A percentile compares a stretch with the other conserved stretches of the same genome.
These are phyloP conservation scores for Alternaria viburni DNA, from an alignment of 2,329 filamentous ascomycete species.

Conservation along the genomic window DNA sequence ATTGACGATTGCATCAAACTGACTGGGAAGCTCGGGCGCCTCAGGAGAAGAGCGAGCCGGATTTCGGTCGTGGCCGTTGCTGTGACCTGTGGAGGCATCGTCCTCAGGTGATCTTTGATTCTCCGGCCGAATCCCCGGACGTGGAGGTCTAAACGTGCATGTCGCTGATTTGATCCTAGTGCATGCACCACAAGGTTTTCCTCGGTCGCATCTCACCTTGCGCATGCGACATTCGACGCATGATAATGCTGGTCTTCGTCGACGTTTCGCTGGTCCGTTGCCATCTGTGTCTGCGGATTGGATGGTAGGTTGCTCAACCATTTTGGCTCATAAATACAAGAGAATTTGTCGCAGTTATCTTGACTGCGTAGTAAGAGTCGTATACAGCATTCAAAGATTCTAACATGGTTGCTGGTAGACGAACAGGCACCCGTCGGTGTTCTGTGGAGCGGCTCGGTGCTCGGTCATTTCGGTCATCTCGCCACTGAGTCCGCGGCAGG, in stretches of 20 bases:
- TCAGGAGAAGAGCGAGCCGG: neutral
- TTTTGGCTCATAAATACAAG: neutral
- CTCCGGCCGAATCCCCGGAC: slow-evolving; percentile 1
- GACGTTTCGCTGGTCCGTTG: slow-evolving; percentile 27
- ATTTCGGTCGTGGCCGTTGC: neutral
- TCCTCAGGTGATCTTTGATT: neutral
- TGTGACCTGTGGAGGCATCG: neutral
- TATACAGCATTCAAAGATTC: neutral
- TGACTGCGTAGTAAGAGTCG: neutral
- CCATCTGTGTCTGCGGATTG: slow-evolving; percentile 21
- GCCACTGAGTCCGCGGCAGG: neutral
- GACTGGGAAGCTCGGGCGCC: neutral
- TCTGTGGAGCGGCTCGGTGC: neutral
- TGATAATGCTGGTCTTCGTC: slow-evolving; percentile 34
- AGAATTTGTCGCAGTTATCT: neutral
- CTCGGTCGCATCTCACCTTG: slow-evolving; percentile 37
- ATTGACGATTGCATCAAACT: slow-evolving; percentile 20
- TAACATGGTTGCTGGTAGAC: neutral
- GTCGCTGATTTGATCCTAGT: slow-evolving; percentile 23
- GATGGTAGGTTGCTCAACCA: slow-evolving; percentile 11
- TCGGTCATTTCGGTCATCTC: neutral
- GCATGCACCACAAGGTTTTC: slow-evolving; percentile 26
- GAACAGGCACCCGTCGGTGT: neutral
- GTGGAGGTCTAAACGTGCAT: slow-evolving; percentile 31
- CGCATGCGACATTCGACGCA: slow-evolving; percentile 38